These are phyloP conservation scores for Leonotis leonurus DNA, from an alignment of 257 asterid species.

Conservation along the genomic window DNA sequence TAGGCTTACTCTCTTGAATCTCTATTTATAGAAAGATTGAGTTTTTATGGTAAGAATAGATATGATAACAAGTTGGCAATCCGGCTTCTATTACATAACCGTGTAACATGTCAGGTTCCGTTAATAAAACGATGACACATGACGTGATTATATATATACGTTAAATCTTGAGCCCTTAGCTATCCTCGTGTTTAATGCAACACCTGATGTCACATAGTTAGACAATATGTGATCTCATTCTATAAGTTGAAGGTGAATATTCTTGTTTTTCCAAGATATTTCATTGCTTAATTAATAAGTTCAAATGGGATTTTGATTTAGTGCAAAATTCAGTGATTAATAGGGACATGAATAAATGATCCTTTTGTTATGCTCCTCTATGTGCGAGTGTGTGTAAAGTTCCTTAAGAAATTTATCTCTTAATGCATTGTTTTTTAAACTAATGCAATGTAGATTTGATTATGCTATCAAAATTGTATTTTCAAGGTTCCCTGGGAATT, in stretches of 20 bases:
- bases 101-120: too few species aligned
- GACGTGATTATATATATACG: too few species aligned
- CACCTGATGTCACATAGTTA: too few species aligned
- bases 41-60: not conserved
- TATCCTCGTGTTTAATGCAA: too few species aligned
- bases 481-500: conserved; percentile 68
- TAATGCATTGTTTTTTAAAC: not conserved
- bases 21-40: not conserved
- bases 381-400: not conserved
- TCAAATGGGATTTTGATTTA: not conserved
- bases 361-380: not conserved
- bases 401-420: not conserved
- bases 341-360: not conserved
- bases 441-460: not conserved
- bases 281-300: not conserved
- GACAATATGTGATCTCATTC: too few species aligned
- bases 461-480: conserved; percentile 1
- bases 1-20: not conserved
- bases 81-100: too few species aligned
- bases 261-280: not conserved
- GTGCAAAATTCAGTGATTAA: not conserved
- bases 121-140: too few species aligned
- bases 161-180: too few species aligned
- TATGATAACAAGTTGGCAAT: too few species aligned
- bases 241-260: not conserved